Base-by-base conservation (phyloP, 441 rosid species). In the Pelargonium citronellum region DNA sequence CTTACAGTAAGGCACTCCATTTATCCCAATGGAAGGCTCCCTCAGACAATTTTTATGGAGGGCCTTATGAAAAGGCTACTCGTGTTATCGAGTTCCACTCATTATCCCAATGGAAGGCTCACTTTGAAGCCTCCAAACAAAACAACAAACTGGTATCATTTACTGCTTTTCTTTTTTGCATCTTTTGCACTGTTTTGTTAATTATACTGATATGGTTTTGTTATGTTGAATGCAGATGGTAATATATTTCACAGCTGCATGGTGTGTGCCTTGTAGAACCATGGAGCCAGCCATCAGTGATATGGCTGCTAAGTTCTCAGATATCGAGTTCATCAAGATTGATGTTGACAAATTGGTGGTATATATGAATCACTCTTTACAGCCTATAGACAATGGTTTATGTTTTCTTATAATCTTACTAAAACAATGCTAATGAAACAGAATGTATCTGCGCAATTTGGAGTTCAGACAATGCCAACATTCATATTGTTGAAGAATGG, bases 241-340 rank as follows among this genome's bases (percentile, higher is more conserved):
- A 69, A 57, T 74, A 19, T 68, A 74, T 64, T 74, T 74, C 57
- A 37, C 73, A 12, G 77, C 77, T 34, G 10, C 73, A 1, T 74
- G 77, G 77, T 74, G 77, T 47, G 77, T 73, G 3, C 77, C 77
- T 0, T 74, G 77, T 11, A 57, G 63, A 1, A 7, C 49, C 68
- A 64, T 74, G 13, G 72, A 65, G 15, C 69, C 77, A 24, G 47
- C 16, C 9, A 37, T 74, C 16, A 58, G 53, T 13, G 43, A 51
- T 16, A 34, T 70, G 0, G 74, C 78, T 13, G 61, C 6, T 10
- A 58, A 46, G 64, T 71, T 37, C 67, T 10, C 78, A 34, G 70
- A 75, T 46, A 71, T 75, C 37, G 68, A 66, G 24, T 75, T 75
- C 71, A 62, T 71, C 74, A 75, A 75, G 71, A 67, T 75, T 44